Evolutionary conservation across 225 moss, liverwort and hornwort genomes (phyloP), one percentile per base, ranked within the genome.

Genomic region (Marchantia paleacea): DNA sequence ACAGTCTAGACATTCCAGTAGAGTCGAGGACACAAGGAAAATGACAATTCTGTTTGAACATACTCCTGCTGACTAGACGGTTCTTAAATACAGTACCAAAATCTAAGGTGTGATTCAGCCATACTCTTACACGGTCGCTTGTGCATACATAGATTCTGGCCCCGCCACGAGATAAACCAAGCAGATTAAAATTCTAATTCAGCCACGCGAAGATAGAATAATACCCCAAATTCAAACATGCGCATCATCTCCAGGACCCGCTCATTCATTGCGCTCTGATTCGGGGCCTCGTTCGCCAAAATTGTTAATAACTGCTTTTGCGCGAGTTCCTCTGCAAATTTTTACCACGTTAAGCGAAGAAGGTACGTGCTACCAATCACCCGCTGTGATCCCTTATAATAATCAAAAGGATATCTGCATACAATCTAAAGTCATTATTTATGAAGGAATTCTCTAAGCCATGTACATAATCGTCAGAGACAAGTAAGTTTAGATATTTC

Each of bases 191-290:
- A 22, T 50, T 71, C 19, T 29, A 9, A 30, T 55, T 10, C 19
- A 58, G 20, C 30, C 30, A 28, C 12, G 55, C 31, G 55, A 22
- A 29, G 48, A 57, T 8, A 75, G 58, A 28, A 2, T 18, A 15
- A 52, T 20, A 75, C 92, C 88, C 93, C 90, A 69, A 93, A 91
- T 77, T 91, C 90, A 69, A 93, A 93, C 30, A 93, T 82, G 58
- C 85, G 90, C 80, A 93, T 87, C 91, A 93, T 90, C 73, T 93
- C 93, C 72, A 87, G 82, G 76, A 91, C 89, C 80, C 89, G 83
- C 48, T 82, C 72, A 78, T 84, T 79, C 14, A 86, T 90, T 49
- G 89, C 84, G 49, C 26, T 28, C 60, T 85, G 52, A 0, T 54
- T 30, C 7, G 68, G 88, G 78, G 61, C 84, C 64, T 80, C 83